Percentiles rank a stretch among this genome's conserved stretches.
phyloP scores from a whole-genome alignment of 495 filamentous ascomycete genomes.

The Neurospora tetraspora region DNA sequence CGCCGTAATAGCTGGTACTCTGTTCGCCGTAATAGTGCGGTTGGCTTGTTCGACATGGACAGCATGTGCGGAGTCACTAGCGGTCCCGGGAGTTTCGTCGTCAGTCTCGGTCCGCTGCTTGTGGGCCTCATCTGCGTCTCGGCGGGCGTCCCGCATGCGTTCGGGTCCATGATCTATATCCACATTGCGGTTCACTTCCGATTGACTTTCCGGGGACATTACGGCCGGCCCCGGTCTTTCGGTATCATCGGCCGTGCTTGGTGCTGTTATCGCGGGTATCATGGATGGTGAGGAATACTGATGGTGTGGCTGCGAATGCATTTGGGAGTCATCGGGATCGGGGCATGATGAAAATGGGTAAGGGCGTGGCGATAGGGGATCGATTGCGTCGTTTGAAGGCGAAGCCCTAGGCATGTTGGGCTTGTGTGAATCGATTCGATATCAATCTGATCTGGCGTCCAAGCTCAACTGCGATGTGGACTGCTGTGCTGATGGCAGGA shows the following conservation, averaged over 20 bases:
- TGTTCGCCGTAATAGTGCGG: slow-evolving; percentile 7
- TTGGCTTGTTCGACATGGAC: not conserved
- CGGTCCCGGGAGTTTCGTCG: slow-evolving; percentile 15
- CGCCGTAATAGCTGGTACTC: slow-evolving; percentile 5
- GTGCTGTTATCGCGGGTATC: slow-evolving; percentile 2
- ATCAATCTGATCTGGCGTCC: not conserved
- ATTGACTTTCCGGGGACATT: slow-evolving; percentile 27
- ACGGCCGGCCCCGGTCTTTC: slow-evolving; percentile 22
- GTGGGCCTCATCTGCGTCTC: slow-evolving; percentile 12
- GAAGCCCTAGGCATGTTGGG: slow-evolving; percentile 42
- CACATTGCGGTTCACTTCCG: slow-evolving; percentile 16
- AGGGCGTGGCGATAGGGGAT: slow-evolving; percentile 27
- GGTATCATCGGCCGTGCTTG: slow-evolving; percentile 17
- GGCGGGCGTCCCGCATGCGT: not conserved
- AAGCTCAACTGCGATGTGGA: not conserved
- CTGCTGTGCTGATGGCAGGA: not conserved
- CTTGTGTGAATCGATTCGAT: not conserved
- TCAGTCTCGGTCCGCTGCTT: slow-evolving; percentile 30
- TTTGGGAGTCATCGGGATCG: slow-evolving; percentile 22
- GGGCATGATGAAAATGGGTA: slow-evolving; percentile 36
- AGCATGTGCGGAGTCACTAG: slow-evolving; percentile 3
- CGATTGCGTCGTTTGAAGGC: slow-evolving; percentile 25
- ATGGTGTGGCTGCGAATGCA: not conserved
- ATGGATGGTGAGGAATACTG: slow-evolving; percentile 2
- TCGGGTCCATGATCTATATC: slow-evolving; percentile 14